Evolutionary conservation across 345 rosid species (phyloP).

Genomic region (Brassica rapa): DNA sequence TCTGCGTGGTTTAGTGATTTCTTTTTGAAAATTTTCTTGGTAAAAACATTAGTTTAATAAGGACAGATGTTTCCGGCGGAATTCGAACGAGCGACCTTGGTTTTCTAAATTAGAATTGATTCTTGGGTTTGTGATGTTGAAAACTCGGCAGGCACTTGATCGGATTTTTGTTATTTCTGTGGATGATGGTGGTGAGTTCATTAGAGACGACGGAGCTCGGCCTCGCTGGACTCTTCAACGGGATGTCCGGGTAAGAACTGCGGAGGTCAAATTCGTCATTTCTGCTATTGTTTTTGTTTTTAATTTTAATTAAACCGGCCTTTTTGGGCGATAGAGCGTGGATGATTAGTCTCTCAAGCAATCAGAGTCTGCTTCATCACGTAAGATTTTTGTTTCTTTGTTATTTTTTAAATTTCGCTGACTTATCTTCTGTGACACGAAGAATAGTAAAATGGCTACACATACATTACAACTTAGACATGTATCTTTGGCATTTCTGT

Average conservation of each 20-base stretch:
- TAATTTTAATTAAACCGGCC: not conserved
- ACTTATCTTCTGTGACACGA: slow-evolving; percentile 1
- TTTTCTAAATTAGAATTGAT: not conserved
- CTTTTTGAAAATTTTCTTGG: not conserved
- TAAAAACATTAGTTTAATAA: not conserved
- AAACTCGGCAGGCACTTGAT: slow-evolving; percentile 58
- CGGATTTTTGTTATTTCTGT: slow-evolving; percentile 68
- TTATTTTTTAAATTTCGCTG: not conserved
- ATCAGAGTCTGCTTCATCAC: slow-evolving; percentile 28
- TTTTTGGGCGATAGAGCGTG: slow-evolving; percentile 42
- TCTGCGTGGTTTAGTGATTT: not conserved
- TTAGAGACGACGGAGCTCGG: slow-evolving; percentile 59
- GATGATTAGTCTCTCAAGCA: slow-evolving; percentile 35
- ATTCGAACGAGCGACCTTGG: not conserved
- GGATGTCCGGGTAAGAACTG: slow-evolving; percentile 52
- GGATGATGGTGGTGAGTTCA: slow-evolving; percentile 60
- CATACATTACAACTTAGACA: not conserved
- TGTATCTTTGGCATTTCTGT: slow-evolving; percentile 18
- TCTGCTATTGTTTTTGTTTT: not conserved
- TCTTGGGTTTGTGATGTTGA: not conserved
- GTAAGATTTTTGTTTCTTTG: slow-evolving; percentile 30
- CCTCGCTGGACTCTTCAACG: slow-evolving; percentile 42
- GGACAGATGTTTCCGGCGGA: not conserved
- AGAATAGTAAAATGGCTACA: not conserved
- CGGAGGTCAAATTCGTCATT: slow-evolving; percentile 28